Evolutionary conservation across 176 grass and related monocot species (phyloP).

Genomic region (Eragrostis nindensis): DNA sequence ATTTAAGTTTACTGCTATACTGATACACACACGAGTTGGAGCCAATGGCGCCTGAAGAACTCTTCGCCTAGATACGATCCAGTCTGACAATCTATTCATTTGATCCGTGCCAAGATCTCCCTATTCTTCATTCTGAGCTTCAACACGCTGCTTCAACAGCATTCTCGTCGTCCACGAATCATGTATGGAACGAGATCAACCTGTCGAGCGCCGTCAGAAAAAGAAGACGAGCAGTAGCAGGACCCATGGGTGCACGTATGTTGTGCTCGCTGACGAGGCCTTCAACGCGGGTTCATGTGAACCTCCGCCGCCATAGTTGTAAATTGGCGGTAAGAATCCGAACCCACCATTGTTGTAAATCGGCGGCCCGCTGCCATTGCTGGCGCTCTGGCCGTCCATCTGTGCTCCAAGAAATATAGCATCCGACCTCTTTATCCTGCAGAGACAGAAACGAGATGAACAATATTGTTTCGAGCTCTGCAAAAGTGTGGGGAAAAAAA

Average conservation of each 20-base stretch:
- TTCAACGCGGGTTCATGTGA: background rate
- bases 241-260: constrained; percentile 1
- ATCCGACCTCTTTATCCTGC: constrained; percentile 60
- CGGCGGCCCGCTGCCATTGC: constrained; percentile 7
- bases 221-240: constrained; percentile 19
- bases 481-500: background rate
- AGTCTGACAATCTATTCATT: background rate
- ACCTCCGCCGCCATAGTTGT: constrained; percentile 35
- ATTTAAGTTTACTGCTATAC: background rate
- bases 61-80: background rate
- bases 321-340: constrained; percentile 12
- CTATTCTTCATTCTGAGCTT: background rate
- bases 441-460: background rate
- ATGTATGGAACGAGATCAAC: background rate
- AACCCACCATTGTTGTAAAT: background rate
- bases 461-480: background rate
- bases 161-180: background rate
- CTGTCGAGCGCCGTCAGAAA: constrained; percentile 2
- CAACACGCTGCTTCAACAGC: background rate
- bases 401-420: constrained; percentile 47
- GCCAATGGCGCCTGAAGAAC: background rate
- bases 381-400: constrained; percentile 20
- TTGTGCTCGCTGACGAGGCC: constrained; percentile 27
- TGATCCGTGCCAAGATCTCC: background rate
- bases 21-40: background rate